A percentile compares a stretch with the other conserved stretches of the same genome.
Evolutionary conservation across 768 basidiomycete species (phyloP).

Genomic region (Pisolithus tinctorius): DNA sequence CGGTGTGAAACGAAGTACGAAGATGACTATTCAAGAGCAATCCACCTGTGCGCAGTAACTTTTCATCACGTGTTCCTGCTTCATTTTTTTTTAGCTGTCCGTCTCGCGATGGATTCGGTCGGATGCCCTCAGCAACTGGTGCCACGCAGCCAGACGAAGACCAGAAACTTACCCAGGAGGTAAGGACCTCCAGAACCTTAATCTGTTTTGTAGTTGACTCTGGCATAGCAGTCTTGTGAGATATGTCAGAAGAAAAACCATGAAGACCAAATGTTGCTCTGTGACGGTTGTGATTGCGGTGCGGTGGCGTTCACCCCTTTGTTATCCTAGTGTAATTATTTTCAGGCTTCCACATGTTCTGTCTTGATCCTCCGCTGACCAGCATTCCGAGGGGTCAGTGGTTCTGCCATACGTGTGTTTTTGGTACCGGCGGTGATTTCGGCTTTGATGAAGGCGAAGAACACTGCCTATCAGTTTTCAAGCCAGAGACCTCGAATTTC

Average conservation of each 20-base stretch:
- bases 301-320: constrained; percentile 15
- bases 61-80: constrained; percentile 2
- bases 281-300: constrained; percentile 84
- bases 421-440: constrained; percentile 90
- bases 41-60: constrained; percentile 27
- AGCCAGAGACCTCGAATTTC: constrained; percentile 84
- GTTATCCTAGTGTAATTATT: constrained; percentile 8
- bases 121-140: constrained; percentile 17
- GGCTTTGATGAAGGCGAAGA: constrained; percentile 99
- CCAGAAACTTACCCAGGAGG: constrained; percentile 45
- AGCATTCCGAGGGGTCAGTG: constrained; percentile 90
- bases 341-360: constrained; percentile 93
- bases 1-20: constrained; percentile 45
- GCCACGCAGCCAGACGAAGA: constrained; percentile 29
- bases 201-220: constrained; percentile 15
- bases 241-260: constrained; percentile 86
- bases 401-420: constrained; percentile 90
- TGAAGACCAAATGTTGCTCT: constrained; percentile 88
- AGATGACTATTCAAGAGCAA: constrained; percentile 48
- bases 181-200: constrained; percentile 26
- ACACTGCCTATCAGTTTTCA: constrained; percentile 90
- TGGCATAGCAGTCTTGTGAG: constrained; percentile 75
- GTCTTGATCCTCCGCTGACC: constrained; percentile 84
- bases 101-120: constrained; percentile 13
- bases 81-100: constrained; percentile 27